Conservation (phyloP, 805 yeast genomes). For the Tetrapisispora namnaoensis region DNA sequence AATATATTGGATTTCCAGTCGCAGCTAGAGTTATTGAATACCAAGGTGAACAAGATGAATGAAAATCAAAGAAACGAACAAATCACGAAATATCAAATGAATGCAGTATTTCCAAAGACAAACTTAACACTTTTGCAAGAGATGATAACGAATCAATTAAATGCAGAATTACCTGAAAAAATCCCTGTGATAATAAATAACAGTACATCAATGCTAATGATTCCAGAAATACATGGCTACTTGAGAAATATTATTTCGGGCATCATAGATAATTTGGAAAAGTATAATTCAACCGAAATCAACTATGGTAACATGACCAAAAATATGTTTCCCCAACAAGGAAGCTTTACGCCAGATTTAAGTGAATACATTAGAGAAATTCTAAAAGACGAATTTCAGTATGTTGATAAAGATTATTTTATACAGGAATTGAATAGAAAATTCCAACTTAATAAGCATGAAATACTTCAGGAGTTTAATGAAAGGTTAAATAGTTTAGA, state of each 20-base stretch:
- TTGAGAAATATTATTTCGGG: slow-evolving; percentile 7
- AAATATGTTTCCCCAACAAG: background rate
- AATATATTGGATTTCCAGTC: slow-evolving; percentile 18
- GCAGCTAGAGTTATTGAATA: slow-evolving; percentile 16
- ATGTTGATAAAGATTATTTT: slow-evolving; percentile 21
- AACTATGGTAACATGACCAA: background rate
- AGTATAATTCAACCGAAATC: background rate
- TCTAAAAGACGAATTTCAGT: slow-evolving; percentile 24
- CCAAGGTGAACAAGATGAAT: slow-evolving; percentile 11
- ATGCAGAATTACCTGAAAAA: slow-evolving; percentile 19
- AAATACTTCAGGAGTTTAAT: slow-evolving; percentile 20
- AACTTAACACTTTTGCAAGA: slow-evolving; percentile 20
- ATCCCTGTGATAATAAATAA: slow-evolving; percentile 25
- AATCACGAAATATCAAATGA: background rate
- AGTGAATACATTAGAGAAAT: slow-evolving; percentile 25
- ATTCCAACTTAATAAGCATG: slow-evolving; percentile 19
- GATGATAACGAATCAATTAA: slow-evolving; percentile 12
- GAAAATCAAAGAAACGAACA: background rate
- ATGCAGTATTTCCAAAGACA: slow-evolving; percentile 8
- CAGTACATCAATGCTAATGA: slow-evolving; percentile 17
- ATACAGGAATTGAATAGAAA: slow-evolving; percentile 20
- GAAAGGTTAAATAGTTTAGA: slow-evolving; percentile 4
- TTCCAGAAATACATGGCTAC: slow-evolving; percentile 25
- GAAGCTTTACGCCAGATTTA: slow-evolving; percentile 10
- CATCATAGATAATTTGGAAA: slow-evolving; percentile 9